A percentile compares a stretch with the other conserved stretches of the same genome.
These are phyloP conservation scores for Pseudogymnoascus sp. DNA, from an alignment of 2,329 filamentous ascomycete species.

Conservation along the genomic window DNA sequence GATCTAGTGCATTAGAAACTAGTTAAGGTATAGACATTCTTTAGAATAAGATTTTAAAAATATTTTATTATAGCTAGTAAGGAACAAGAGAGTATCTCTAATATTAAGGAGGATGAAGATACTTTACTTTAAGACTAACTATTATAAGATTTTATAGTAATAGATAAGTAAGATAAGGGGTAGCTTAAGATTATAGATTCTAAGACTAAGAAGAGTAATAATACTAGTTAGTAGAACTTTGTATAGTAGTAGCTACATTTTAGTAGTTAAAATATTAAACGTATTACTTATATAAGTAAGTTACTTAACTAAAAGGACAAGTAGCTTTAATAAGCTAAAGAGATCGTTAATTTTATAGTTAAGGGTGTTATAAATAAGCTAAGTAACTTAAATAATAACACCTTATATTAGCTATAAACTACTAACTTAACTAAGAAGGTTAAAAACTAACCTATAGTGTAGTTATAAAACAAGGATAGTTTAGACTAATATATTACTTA, in stretches of 20 bases:
- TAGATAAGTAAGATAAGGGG: neutral
- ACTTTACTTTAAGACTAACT: neutral
- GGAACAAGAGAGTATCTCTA: neutral
- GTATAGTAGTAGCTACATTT: no score
- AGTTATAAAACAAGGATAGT: no score
- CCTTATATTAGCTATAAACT: no score
- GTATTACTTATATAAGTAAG: no score
- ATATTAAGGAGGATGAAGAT: neutral
- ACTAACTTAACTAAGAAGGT: no score
- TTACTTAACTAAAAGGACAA: no score
- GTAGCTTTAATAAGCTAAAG: no score
- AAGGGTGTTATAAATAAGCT: no score
- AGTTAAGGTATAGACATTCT: slow-evolving; percentile 6
- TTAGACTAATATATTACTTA: slow-evolving; percentile 12
- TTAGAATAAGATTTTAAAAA: neutral
- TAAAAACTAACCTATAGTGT: no score
- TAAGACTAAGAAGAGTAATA: neutral
- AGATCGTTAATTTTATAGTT: no score
- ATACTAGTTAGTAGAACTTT: neutral
- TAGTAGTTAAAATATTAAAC: no score
- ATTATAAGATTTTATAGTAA: neutral
- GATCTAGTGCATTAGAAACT: neutral
- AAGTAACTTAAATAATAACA: no score
- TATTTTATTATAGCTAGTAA: neutral
- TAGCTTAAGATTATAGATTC: neutral